Base-by-base conservation (phyloP, 2,329 filamentous ascomycete genomes). In the Aspergillus sp. region DNA sequence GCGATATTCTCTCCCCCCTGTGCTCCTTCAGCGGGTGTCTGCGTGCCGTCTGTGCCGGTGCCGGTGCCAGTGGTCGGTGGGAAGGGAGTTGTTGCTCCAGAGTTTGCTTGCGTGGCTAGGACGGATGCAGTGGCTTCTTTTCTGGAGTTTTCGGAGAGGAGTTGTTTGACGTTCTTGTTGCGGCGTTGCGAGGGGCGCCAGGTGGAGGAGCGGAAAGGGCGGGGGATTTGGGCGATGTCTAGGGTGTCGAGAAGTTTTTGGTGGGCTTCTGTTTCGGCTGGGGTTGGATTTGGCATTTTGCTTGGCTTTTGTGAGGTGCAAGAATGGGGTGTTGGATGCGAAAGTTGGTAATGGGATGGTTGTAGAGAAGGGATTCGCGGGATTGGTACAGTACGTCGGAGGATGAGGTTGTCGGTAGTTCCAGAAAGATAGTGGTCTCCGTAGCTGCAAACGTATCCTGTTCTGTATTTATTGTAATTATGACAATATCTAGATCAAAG, bases 151-250 rank as follows among this genome's bases (percentile, higher is more conserved):
- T 98, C 93, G 50, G 89, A 86, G 52, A 98, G 79, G 53, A 98
- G 93, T 60, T 95, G 88, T 71, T 97, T 97, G 71, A 97, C 85
- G 70, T 95, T 97, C 77, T 98, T 98, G 81, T 98, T 98, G 70
- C 93, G 88, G 45, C 93, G 90, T 69, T 90, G 86, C 56, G 91
- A 89, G 13, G 93, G 89, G 64, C 88, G 90, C 93, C 93, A 98
- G 66, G 82, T 74, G 2, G 86, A 77, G 65, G 90, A 95, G 68
- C 91, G 90, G 77, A 96, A 98, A 62, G 83, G 86, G 73, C 94
- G 95, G 60, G 83, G 83, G 64, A 88, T 82, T 50, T 83, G 81
- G 68, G 93, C 85, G 62, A 96, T 89, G 75, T 98, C 93, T 63
- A 97, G 87, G 66, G 87, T 76, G 70, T 96, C 89, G 58, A 98